Evolutionary conservation across 192 early-diverging fungal genomes (phyloP).

Genomic region (Podila epigama): DNA sequence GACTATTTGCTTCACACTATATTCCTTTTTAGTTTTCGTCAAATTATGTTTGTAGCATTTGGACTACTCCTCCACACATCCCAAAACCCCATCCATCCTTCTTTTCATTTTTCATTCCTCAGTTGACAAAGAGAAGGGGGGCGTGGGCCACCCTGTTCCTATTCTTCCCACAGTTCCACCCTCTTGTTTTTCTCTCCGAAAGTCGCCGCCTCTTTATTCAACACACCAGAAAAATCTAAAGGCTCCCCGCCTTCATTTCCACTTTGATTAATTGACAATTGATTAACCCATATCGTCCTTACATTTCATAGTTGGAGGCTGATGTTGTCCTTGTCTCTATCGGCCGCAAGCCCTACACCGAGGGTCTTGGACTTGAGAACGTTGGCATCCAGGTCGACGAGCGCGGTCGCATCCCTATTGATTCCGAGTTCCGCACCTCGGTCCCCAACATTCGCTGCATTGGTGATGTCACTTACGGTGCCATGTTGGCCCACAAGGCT

Average conservation of each 20-base stretch:
- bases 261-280: neutral
- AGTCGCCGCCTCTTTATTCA: neutral
- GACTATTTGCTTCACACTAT: no score
- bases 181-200: constrained; percentile 7
- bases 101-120: neutral
- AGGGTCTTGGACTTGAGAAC: constrained; percentile 90
- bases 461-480: constrained; percentile 95
- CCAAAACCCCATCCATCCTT: no score
- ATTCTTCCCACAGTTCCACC: neutral
- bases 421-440: constrained; percentile 86
- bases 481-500: constrained; percentile 99
- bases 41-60: no score
- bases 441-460: constrained; percentile 92
- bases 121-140: neutral
- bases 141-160: neutral
- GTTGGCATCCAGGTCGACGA: constrained; percentile 90
- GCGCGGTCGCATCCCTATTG: constrained; percentile 87
- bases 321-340: constrained; percentile 94
- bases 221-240: neutral
- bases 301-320: constrained; percentile 75
- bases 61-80: no score
- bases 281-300: neutral
- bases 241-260: neutral
- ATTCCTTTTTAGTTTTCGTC: no score
- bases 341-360: constrained; percentile 94